A percentile compares a stretch with the other conserved stretches of the same genome.
phyloP scores from a whole-genome alignment of 495 filamentous ascomycete species.

The Monascus purpureus region DNA sequence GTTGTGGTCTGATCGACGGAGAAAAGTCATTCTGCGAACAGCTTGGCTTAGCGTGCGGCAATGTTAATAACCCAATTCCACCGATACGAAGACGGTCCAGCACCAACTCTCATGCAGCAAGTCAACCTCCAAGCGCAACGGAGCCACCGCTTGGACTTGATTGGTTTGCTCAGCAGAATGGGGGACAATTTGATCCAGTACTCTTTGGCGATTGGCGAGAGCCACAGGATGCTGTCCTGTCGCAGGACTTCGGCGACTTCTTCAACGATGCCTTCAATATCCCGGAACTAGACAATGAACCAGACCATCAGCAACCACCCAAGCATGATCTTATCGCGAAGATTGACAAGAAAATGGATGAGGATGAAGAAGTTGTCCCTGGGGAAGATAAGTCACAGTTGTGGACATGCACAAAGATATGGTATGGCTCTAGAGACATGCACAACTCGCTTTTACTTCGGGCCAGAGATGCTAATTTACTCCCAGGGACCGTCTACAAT shows the following conservation, averaged over 20 bases:
- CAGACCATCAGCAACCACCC: constrained; percentile 40
- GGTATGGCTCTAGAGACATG: constrained; percentile 44
- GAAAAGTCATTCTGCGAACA: constrained; percentile 53
- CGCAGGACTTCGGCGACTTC: constrained; percentile 60
- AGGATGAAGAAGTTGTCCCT: constrained; percentile 54
- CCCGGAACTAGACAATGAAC: constrained; percentile 61
- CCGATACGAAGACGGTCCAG: constrained; percentile 20
- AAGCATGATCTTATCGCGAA: constrained; percentile 62
- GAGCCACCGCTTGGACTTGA: constrained; percentile 40
- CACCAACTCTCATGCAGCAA: constrained; percentile 16
- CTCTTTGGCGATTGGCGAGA: constrained; percentile 92
- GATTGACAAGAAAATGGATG: constrained; percentile 55
- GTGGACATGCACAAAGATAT: constrained; percentile 80
- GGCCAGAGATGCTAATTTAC: constrained; percentile 9
- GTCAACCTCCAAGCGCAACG: constrained; percentile 8
- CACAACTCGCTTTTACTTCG: neutral
- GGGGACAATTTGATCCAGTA: constrained; percentile 79
- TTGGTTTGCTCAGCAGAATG: constrained; percentile 72
- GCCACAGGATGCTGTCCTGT: constrained; percentile 58
- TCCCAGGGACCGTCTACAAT: constrained; percentile 78
- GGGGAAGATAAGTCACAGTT: constrained; percentile 51
- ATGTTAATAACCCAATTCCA: constrained; percentile 54
- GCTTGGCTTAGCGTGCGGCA: constrained; percentile 59
- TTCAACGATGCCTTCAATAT: constrained; percentile 80
- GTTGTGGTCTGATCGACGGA: constrained; percentile 32